A percentile compares a stretch with the other conserved stretches of the same genome.
Conservation (phyloP, 2,329 filamentous ascomycete species). For the Beauveria bassiana region DNA sequence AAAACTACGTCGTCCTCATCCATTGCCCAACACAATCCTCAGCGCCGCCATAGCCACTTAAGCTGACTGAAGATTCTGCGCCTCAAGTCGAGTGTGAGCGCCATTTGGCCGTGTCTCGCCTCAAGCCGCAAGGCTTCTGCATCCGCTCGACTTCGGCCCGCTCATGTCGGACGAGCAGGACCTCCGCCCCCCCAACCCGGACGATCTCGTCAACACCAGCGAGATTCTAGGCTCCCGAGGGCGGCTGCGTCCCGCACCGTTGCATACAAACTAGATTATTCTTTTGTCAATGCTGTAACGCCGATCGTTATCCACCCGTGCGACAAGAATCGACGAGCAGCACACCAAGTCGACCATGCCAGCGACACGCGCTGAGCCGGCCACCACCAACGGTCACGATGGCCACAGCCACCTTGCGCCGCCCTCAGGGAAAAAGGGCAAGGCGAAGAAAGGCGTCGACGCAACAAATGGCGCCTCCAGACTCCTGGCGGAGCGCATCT, state of each 20-base stretch:
- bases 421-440: slow-evolving; percentile 63
- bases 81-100: not conserved
- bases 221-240: not conserved
- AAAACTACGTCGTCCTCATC: slow-evolving; percentile 10
- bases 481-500: slow-evolving; percentile 85
- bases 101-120: not conserved
- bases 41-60: not conserved
- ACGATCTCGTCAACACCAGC: slow-evolving; percentile 2
- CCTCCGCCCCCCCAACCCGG: slow-evolving; percentile 1
- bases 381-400: slow-evolving; percentile 35
- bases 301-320: slow-evolving; percentile 9
- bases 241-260: not conserved
- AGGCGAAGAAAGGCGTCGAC: slow-evolving; percentile 77
- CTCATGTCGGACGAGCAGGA: slow-evolving; percentile 2
- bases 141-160: not conserved
- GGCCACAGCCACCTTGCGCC: slow-evolving; percentile 30
- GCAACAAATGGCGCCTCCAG: slow-evolving; percentile 86
- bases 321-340: slow-evolving; percentile 16
- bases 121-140: not conserved
- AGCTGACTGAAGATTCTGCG: not conserved
- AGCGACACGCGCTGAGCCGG: slow-evolving; percentile 33
- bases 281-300: slow-evolving; percentile 3
- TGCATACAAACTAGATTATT: not conserved
- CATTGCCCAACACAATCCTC: not conserved
- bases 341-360: slow-evolving; percentile 24